A percentile compares a stretch with the other conserved stretches of the same genome.
Conservation (phyloP, 2,329 filamentous ascomycete species). For the Xylariaceae sp. region DNA sequence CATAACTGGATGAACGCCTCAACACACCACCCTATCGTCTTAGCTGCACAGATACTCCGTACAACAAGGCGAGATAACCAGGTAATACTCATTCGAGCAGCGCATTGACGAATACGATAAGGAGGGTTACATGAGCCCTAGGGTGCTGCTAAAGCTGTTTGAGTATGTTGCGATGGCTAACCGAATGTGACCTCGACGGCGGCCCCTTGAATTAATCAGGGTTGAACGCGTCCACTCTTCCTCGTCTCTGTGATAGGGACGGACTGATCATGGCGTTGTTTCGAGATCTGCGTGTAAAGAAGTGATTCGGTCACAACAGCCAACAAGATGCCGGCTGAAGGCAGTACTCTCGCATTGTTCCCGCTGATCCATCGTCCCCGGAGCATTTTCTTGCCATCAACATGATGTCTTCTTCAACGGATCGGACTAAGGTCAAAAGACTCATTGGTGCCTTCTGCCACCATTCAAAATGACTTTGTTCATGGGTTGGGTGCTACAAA, state of each 20-base stretch:
- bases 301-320: neutral
- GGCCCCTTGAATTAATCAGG: neutral
- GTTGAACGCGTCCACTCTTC: neutral
- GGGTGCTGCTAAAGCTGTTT: neutral
- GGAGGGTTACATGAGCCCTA: neutral
- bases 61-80: too few species aligned
- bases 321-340: neutral
- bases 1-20: neutral
- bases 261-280: neutral
- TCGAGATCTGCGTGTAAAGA: neutral
- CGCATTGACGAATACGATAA: neutral
- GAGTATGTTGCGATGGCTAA: neutral
- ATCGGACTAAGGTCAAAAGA: slow-evolving; percentile 18
- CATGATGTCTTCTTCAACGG: neutral
- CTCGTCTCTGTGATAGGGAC: neutral
- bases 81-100: neutral
- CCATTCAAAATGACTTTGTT: neutral
- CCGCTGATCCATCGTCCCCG: neutral
- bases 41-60: too few species aligned
- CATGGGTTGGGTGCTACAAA: neutral
- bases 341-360: neutral
- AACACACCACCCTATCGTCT: neutral
- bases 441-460: slow-evolving; percentile 23
- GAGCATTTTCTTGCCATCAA: neutral
- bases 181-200: neutral